phyloP scores from a whole-genome alignment of 1,284 basidiomycete genomes.

The Cronartium ribicola region DNA sequence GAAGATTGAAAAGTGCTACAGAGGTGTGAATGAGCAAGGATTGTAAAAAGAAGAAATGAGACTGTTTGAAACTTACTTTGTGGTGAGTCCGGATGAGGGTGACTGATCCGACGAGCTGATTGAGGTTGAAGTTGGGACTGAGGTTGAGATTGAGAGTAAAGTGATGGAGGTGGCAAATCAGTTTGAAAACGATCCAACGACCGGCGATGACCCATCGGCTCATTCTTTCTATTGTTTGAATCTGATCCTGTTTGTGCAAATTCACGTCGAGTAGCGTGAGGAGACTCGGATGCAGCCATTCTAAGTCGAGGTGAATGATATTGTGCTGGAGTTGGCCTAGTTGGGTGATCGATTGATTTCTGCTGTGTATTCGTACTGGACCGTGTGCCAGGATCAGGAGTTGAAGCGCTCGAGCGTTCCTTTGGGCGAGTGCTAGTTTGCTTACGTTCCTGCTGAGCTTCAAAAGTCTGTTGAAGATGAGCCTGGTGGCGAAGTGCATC shows the following conservation, averaged over 20 bases:
- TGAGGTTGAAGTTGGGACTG: no score
- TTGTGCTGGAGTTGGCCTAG: neutral
- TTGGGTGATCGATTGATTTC: neutral
- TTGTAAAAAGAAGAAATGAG: no score
- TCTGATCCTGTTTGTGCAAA: neutral
- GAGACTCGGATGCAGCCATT: neutral
- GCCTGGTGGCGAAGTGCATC: neutral
- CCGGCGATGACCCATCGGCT: neutral
- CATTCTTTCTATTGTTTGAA: neutral
- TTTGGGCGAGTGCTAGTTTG: neutral
- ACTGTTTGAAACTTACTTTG: no score
- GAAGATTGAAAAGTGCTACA: no score
- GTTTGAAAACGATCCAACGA: no score
- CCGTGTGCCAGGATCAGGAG: neutral
- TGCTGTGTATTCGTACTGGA: neutral
- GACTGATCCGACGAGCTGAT: no score
- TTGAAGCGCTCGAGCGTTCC: neutral
- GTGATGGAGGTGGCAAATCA: no score
- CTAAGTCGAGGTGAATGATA: neutral
- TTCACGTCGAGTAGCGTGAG: neutral
- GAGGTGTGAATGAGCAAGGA: no score
- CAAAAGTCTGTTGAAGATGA: neutral
- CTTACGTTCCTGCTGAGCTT: neutral
- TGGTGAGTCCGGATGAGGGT: no score
- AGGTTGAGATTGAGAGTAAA: no score